These are phyloP conservation scores for Pterulicium gracile DNA, from an alignment of 1,284 basidiomycete genomes.

Conservation along the genomic window DNA sequence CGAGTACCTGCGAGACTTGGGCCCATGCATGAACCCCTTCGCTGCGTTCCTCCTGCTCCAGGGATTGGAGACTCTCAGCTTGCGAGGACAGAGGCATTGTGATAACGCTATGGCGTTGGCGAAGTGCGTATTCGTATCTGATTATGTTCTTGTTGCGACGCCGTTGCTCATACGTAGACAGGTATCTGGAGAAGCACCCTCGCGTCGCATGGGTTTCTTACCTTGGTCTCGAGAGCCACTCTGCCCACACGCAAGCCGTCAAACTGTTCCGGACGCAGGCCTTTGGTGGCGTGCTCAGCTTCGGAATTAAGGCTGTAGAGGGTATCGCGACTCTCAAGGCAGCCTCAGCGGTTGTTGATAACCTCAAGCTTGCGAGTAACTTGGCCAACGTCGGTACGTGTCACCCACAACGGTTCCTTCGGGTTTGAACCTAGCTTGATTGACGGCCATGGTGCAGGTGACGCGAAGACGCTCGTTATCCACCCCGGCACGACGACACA, in stretches of 20 bases:
- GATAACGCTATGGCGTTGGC: slow-evolving; percentile 72
- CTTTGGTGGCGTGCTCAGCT: slow-evolving; percentile 74
- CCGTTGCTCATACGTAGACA: no score
- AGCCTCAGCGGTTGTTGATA: slow-evolving; percentile 60
- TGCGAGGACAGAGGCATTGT: slow-evolving; percentile 69
- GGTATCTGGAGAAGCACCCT: slow-evolving; percentile 57
- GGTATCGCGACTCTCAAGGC: slow-evolving; percentile 29
- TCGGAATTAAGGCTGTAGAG: slow-evolving; percentile 64
- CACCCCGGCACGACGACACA: slow-evolving; percentile 83
- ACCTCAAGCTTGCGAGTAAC: slow-evolving; percentile 64
- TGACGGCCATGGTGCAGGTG: slow-evolving; percentile 17
- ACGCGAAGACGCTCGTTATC: slow-evolving; percentile 77
- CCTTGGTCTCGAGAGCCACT: slow-evolving; percentile 60
- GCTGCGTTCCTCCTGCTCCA: slow-evolving; percentile 77
- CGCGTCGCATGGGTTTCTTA: slow-evolving; percentile 79
- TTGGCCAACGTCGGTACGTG: slow-evolving; percentile 64
- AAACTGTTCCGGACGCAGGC: slow-evolving; percentile 43
- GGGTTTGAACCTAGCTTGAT: no score
- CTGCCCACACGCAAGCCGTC: slow-evolving; percentile 51
- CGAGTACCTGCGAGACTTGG: slow-evolving; percentile 72
- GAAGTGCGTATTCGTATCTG: slow-evolving; percentile 23
- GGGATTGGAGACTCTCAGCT: slow-evolving; percentile 79
- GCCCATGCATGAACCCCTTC: slow-evolving; percentile 72
- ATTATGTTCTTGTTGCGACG: no score
- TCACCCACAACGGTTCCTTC: not conserved